phyloP scores from a whole-genome alignment of 2,329 filamentous ascomycete genomes.

The Penicillium fuscoglaucum region DNA sequence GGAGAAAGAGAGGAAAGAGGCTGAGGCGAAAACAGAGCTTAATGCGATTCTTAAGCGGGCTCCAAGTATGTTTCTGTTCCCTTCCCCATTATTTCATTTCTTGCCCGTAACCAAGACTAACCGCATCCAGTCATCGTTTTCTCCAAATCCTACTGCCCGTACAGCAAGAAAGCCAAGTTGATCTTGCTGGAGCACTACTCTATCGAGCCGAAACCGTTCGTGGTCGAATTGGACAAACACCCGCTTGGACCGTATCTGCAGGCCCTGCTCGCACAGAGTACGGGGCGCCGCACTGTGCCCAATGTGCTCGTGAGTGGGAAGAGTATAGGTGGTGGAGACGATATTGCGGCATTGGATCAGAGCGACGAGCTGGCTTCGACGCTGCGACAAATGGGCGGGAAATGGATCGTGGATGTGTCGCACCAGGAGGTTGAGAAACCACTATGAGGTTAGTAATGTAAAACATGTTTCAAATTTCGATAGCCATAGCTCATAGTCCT shows the following conservation, averaged over 20 bases:
- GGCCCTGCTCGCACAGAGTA: conserved; percentile 67
- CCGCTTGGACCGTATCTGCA: conserved; percentile 73
- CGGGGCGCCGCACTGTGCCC: conserved; percentile 81
- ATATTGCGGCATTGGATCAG: conserved; percentile 70
- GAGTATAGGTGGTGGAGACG: conserved; percentile 88
- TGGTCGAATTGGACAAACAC: conserved; percentile 88
- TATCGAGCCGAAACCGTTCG: conserved; percentile 77
- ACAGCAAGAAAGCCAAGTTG: conserved; percentile 79
- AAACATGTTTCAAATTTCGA: conserved; percentile 4
- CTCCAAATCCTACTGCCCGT: conserved; percentile 90
- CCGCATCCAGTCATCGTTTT: conserved; percentile 77
- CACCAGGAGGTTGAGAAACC: conserved; percentile 19
- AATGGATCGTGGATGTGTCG: conserved; percentile 53
- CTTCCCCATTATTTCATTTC: not conserved
- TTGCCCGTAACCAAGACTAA: conserved; percentile 4
- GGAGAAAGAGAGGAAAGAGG: conserved; percentile 5
- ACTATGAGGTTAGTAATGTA: conserved; percentile 8
- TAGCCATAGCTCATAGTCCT: not conserved
- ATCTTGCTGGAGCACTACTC: conserved; percentile 81
- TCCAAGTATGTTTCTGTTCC: conserved; percentile 62
- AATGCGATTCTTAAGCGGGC: conserved; percentile 78
- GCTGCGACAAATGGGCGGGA: conserved; percentile 72
- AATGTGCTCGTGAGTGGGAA: conserved; percentile 86
- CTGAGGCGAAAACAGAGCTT: conserved; percentile 65
- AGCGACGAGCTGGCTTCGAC: conserved; percentile 68